Percentiles rank a stretch among this genome's conserved stretches.
phyloP scores from a whole-genome alignment of 2,329 filamentous ascomycete genomes.

The Xylaria sp. region DNA sequence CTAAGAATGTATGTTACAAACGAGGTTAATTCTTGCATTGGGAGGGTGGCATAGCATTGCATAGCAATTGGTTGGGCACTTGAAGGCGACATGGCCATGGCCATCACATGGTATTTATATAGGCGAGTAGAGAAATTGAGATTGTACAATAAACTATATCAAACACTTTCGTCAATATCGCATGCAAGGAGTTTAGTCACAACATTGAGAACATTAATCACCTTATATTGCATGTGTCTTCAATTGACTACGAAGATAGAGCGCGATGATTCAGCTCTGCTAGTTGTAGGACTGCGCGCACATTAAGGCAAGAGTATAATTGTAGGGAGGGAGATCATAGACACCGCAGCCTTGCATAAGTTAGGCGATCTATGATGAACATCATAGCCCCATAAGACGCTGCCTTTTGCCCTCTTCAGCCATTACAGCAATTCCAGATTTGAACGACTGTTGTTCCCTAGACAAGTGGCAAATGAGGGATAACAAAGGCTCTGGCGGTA shows the following conservation, averaged over 20 bases:
- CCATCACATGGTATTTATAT: slow-evolving; percentile 10
- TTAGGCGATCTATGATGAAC: not conserved
- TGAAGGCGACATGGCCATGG: slow-evolving; percentile 1
- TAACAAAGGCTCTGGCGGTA: too few relatives aligned
- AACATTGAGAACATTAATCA: not conserved
- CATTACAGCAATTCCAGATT: too few relatives aligned
- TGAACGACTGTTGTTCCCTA: too few relatives aligned
- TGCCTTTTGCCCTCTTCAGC: too few relatives aligned
- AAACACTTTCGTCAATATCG: not conserved
- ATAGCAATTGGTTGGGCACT: slow-evolving; percentile 18
- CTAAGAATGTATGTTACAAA: slow-evolving; percentile 4
- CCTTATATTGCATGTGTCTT: not conserved
- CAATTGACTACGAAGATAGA: not conserved
- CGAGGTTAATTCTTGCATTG: slow-evolving; percentile 8
- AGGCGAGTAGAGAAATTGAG: slow-evolving; percentile 12
- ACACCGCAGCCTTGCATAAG: not conserved
- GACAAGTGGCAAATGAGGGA: too few relatives aligned
- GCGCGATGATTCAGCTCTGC: not conserved
- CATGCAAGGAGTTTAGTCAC: not conserved
- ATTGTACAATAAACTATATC: slow-evolving; percentile 6
- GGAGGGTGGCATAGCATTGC: slow-evolving; percentile 21
- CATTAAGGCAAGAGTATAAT: not conserved
- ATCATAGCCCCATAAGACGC: too few relatives aligned
- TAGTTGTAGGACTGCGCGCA: not conserved
- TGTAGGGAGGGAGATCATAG: not conserved